Evolutionary conservation across 2,329 filamentous ascomycete species (phyloP), one percentile per base, ranked within the genome.

Genomic region (Cladosporium sp.): DNA sequence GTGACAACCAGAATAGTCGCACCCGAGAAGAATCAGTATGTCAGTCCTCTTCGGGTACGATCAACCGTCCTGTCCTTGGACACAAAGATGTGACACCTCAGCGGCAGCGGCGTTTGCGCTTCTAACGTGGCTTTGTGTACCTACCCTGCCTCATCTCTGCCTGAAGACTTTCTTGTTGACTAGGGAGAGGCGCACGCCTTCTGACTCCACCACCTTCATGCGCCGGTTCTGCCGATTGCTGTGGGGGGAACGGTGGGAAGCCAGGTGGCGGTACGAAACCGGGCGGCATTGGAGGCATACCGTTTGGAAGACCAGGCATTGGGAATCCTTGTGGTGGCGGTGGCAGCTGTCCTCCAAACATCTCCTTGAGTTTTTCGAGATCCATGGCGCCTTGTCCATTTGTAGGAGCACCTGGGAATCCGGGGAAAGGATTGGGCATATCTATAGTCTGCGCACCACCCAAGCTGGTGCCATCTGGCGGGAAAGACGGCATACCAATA

Each of bases 141-240:
- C 82, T 79, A 12, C 84, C 84, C 69, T 81, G 80, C 68, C 85
- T 85, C 82, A 94, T 92, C 78, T 94, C 91, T 77, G 90, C 87
- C 71, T 89, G 86, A 71, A 96, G 79, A 71, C 91, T 93, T 76
- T 95, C 92, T 74, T 91, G 88, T 78, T 96, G 92, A 75, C 91
- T 93, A 0, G 92, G 92, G 52, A 96, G 79, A 10, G 91, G 92
- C 6, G 86, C 91, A 68, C 89, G 81, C 71, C 81, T 84, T 67
- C 90, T 84, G 21, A 87, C 73, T 18, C 68, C 75, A 57, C 69
- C 76, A 21, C 73, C 66, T 26, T 60, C 66, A 58, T 58, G 51
- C 28, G 21, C 41, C 11, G 66, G 38, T 24, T 49, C 52, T 28
- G 38, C 28, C 10, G 54, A 21, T 44, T 65, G 52, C 30, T 65